Evolutionary conservation across 441 rosid species (phyloP).

Genomic region (Jatropha podagrica): DNA sequence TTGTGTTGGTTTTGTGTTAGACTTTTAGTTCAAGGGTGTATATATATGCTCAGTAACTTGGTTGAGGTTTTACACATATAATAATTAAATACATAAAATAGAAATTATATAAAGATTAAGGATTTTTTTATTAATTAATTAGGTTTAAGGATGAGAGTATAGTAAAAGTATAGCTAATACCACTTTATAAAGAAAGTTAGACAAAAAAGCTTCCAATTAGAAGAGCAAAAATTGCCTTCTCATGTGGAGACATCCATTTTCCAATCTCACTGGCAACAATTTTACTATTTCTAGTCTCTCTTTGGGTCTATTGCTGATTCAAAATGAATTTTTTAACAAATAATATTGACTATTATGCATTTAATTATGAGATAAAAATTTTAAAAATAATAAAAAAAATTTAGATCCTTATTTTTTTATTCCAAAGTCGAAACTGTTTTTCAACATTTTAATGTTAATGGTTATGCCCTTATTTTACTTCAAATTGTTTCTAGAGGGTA

Average conservation of each 20-base stretch:
- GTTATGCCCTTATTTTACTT: background rate
- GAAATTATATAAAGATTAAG: background rate
- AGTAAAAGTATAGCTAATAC: background rate
- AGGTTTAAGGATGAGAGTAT: conserved; percentile 35
- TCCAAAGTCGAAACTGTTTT: too few species aligned
- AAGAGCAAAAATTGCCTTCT: conserved; percentile 49
- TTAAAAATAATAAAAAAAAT: too few species aligned
- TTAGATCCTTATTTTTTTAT: too few species aligned
- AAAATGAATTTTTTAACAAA: too few species aligned
- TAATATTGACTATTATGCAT: too few species aligned
- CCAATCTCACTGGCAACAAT: background rate
- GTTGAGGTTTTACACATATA: conserved; percentile 20
- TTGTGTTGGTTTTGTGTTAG: conserved; percentile 22
- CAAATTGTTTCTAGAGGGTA: background rate
- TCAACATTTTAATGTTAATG: too few species aligned
- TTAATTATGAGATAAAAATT: too few species aligned
- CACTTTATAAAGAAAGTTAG: conserved; percentile 45
- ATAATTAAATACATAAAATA: conserved; percentile 3
- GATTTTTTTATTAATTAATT: background rate
- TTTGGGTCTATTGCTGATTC: too few species aligned
- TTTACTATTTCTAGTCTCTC: background rate
- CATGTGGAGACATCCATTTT: conserved; percentile 45
- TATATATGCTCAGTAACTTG: conserved; percentile 7
- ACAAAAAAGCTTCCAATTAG: conserved; percentile 43
- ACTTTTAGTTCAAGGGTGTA: conserved; percentile 33